phyloP scores from a whole-genome alignment of 148 eudicot genomes.

The Chenopodium berlandieri region DNA sequence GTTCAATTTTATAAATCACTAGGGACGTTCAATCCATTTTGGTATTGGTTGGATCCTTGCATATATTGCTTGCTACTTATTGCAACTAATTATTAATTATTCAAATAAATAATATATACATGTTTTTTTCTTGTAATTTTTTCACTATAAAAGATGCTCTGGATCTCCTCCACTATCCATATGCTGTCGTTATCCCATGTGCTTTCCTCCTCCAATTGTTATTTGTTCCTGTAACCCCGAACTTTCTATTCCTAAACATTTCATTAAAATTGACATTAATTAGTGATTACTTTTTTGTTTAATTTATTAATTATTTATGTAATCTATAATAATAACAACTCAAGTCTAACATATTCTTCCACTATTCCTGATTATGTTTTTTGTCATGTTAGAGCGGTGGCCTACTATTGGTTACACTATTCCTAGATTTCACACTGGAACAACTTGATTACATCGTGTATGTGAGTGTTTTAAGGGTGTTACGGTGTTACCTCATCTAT shows the following conservation, averaged over 20 bases:
- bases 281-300: background rate
- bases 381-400: conserved; percentile 11
- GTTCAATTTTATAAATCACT: background rate
- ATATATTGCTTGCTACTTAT: background rate
- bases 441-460: background rate
- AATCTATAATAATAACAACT: conserved; percentile 5
- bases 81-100: background rate
- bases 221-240: conserved; percentile 15
- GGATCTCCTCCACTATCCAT: conserved; percentile 22
- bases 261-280: background rate
- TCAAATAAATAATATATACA: background rate
- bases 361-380: background rate
- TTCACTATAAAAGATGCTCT: conserved; percentile 15
- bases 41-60: conserved; percentile 19
- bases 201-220: conserved; percentile 1
- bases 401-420: background rate
- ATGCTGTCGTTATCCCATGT: conserved; percentile 27
- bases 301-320: background rate
- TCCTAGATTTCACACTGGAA: background rate
- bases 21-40: conserved; percentile 10
- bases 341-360: conserved; percentile 20
- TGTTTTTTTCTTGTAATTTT: background rate
- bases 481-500: too few species aligned
- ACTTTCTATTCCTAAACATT: conserved; percentile 26
- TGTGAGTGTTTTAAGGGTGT: too few species aligned